Evolutionary conservation across 805 yeast genomes (phyloP).

Genomic region (Sugiyamaella chiloensis): DNA sequence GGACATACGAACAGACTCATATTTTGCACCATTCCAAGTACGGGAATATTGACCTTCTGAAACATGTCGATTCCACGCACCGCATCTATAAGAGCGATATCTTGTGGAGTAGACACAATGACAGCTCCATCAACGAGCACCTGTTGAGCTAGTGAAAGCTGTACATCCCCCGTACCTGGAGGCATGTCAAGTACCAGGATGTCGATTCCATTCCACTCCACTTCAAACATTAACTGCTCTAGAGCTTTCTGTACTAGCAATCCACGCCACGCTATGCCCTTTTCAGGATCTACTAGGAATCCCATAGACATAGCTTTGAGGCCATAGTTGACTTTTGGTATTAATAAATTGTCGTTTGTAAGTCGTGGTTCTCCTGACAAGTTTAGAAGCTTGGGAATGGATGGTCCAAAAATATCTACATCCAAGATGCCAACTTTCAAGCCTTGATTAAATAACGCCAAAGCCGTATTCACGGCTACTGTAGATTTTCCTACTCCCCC

Average conservation of each 20-base stretch:
- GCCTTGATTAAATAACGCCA: conserved; percentile 53
- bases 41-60: conserved; percentile 64
- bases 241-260: conserved; percentile 83
- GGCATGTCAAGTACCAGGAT: conserved; percentile 79
- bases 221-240: conserved; percentile 80
- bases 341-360: conserved; percentile 47
- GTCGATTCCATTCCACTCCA: conserved; percentile 66
- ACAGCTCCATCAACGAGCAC: conserved; percentile 75
- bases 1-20: conserved; percentile 80
- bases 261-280: conserved; percentile 80
- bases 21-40: conserved; percentile 75
- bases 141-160: conserved; percentile 76
- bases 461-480: conserved; percentile 62
- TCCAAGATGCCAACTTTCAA: conserved; percentile 67
- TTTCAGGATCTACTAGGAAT: conserved; percentile 61
- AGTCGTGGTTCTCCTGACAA: conserved; percentile 67
- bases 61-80: conserved; percentile 79
- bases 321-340: conserved; percentile 73
- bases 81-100: conserved; percentile 76
- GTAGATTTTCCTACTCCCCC: conserved; percentile 85
- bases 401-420: conserved; percentile 83
- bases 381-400: conserved; percentile 69
- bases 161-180: conserved; percentile 90
- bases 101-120: conserved; percentile 84
- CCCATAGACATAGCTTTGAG: conserved; percentile 89